Evolutionary conservation across 73 alveolate species (phyloP).

Genomic region (Uronychia binucleata): DNA sequence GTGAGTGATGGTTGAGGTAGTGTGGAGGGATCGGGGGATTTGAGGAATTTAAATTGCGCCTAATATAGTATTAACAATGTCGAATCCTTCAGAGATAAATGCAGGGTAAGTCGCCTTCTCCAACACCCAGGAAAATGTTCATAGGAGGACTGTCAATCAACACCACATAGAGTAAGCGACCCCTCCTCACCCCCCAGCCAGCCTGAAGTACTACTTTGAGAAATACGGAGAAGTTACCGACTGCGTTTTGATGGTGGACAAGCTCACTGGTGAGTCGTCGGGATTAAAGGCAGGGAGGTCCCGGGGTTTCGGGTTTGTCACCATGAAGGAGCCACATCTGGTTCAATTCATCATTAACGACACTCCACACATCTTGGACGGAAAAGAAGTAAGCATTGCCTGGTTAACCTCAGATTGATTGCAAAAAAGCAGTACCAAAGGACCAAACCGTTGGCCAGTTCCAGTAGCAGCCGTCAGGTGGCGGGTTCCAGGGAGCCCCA

Average conservation of each 20-base stretch:
- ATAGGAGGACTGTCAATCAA: conserved; percentile 63
- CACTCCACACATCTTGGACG: conserved; percentile 51
- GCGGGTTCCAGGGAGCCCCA: neutral
- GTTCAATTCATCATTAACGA: conserved; percentile 11
- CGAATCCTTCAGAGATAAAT: neutral
- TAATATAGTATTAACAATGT: too few species aligned
- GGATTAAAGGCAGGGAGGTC: conserved; percentile 35
- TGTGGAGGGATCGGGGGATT: too few species aligned
- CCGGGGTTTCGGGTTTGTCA: conserved; percentile 73
- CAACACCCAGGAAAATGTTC: conserved; percentile 44
- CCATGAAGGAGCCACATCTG: conserved; percentile 7
- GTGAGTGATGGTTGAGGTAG: too few species aligned
- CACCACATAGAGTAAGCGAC: conserved; percentile 30
- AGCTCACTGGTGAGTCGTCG: conserved; percentile 26
- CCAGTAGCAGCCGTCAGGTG: neutral
- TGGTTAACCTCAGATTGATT: conserved; percentile 37
- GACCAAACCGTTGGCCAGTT: conserved; percentile 14
- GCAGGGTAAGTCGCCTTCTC: neutral
- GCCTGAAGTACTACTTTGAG: conserved; percentile 39
- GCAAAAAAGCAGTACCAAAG: conserved; percentile 64
- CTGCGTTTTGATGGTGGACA: conserved; percentile 57
- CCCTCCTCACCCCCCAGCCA: neutral
- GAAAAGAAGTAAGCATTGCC: conserved; percentile 40
- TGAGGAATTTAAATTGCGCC: too few species aligned
- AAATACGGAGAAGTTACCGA: conserved; percentile 57